Base-by-base conservation (phyloP, 2,329 filamentous ascomycete genomes). In the Hortaea sp. region DNA sequence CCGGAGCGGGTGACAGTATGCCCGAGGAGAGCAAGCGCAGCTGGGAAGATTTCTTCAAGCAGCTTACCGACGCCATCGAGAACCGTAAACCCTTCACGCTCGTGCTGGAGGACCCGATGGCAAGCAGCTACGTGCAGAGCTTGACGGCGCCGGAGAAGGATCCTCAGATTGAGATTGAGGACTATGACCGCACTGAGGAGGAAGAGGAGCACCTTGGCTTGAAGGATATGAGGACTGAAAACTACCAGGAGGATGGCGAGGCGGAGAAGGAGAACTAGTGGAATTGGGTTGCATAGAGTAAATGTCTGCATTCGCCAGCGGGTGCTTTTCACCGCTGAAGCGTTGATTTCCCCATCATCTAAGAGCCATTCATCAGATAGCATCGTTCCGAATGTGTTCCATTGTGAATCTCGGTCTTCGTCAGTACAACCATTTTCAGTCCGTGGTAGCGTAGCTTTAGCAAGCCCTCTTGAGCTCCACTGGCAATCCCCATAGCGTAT, bases 141-240 rank as follows among this genome's bases (percentile, higher is more conserved):
- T 75, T 94, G 49, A 78, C 73, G 42, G 85, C 81, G 4, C 81
- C 88, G 27, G 84, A 88, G 54, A 83, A 85, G 1, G 92, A 98
- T 61, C 83, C 83, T 11, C 84, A 92, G 67, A 84, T 98, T 63
- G 80, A 77, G 47, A 75, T 79, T 2, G 85, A 87, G 68, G 84
- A 86, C 29, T 98, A 98, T 64, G 79, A 85, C 49, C 78, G 92
- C 50, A 95, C 90, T 0, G 81, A 84, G 0, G 86, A 95, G 64
- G 92, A 98, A 63, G 87, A 95, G 68, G 92, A 98, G 60, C 87
- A 95, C 49, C 71, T 98, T 7, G 92, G 92, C 0, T 69, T 98
- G 53, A 81, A 73, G 49, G 92, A 98, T 62, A 98, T 98, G 82
- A 92, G 90, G 75, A 81, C 82, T 0, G 89, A 97, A 65, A 82